These are phyloP conservation scores for Bruguiera gymnorhiza DNA, from an alignment of 345 rosid genomes.

Conservation along the genomic window DNA sequence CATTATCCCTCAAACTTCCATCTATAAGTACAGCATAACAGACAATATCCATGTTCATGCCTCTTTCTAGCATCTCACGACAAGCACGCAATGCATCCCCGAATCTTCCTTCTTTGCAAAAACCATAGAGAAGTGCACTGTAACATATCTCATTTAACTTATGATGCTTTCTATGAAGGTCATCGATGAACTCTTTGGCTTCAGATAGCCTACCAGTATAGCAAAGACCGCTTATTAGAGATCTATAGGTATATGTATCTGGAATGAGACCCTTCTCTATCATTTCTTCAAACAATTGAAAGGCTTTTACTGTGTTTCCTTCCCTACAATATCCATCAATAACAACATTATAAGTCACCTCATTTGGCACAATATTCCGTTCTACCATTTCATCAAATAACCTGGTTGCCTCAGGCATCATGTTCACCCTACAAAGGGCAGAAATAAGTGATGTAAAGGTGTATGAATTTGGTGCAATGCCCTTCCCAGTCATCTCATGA, in stretches of 20 bases:
- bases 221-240: conserved; percentile 81
- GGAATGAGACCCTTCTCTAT: conserved; percentile 61
- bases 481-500: conserved; percentile 82
- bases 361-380: conserved; percentile 56
- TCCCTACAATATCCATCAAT: conserved; percentile 68
- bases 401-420: conserved; percentile 51
- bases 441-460: conserved; percentile 71
- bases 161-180: conserved; percentile 48
- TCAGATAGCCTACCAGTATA: conserved; percentile 52
- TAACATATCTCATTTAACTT: conserved; percentile 84
- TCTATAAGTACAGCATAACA: conserved; percentile 78
- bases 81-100: conserved; percentile 60
- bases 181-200: conserved; percentile 69
- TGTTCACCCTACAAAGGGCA: conserved; percentile 59
- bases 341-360: conserved; percentile 78
- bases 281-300: conserved; percentile 66
- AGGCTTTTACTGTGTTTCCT: conserved; percentile 58
- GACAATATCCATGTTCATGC: conserved; percentile 74
- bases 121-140: conserved; percentile 70
- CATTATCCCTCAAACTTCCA: conserved; percentile 60
- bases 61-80: conserved; percentile 67
- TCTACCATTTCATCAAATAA: conserved; percentile 63
- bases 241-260: conserved; percentile 76
- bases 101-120: conserved; percentile 76
- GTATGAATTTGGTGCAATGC: conserved; percentile 56